phyloP scores from a whole-genome alignment of 306 rosid species.

The Pyrus communis region DNA sequence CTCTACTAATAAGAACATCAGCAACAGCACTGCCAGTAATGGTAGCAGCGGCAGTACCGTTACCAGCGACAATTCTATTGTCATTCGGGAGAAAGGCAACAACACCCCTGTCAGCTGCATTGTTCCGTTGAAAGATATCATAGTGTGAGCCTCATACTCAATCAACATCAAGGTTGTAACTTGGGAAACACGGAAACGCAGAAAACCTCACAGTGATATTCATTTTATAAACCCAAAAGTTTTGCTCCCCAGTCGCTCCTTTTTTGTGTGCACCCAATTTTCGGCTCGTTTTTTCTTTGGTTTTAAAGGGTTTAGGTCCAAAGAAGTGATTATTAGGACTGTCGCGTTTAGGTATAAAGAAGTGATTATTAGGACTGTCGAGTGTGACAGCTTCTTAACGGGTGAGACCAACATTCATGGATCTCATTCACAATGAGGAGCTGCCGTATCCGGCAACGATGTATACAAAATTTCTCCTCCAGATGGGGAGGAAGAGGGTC shows the following conservation, averaged over 20 bases:
- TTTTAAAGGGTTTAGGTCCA: background rate
- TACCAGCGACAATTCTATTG: background rate
- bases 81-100: slow-evolving; percentile 15
- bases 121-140: slow-evolving; percentile 40
- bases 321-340: too few relatives aligned
- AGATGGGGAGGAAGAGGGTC: background rate
- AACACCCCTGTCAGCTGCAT: slow-evolving; percentile 6
- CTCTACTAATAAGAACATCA: slow-evolving; percentile 8
- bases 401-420: too few relatives aligned
- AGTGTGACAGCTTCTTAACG: too few relatives aligned
- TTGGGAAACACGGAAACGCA: background rate
- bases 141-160: background rate
- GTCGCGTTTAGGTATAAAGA: background rate
- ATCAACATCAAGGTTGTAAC: background rate
- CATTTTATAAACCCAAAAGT: background rate
- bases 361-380: too few relatives aligned
- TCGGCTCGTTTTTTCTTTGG: background rate
- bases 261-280: background rate
- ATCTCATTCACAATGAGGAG: too few relatives aligned
- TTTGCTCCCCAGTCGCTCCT: background rate
- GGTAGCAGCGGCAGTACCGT: background rate
- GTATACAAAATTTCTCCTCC: too few relatives aligned
- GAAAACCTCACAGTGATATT: background rate
- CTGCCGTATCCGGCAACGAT: too few relatives aligned
- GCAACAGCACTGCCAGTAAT: background rate